These are phyloP conservation scores for Zygoascus hellenicus DNA, from an alignment of 1,139 yeast species.

Conservation along the genomic window DNA sequence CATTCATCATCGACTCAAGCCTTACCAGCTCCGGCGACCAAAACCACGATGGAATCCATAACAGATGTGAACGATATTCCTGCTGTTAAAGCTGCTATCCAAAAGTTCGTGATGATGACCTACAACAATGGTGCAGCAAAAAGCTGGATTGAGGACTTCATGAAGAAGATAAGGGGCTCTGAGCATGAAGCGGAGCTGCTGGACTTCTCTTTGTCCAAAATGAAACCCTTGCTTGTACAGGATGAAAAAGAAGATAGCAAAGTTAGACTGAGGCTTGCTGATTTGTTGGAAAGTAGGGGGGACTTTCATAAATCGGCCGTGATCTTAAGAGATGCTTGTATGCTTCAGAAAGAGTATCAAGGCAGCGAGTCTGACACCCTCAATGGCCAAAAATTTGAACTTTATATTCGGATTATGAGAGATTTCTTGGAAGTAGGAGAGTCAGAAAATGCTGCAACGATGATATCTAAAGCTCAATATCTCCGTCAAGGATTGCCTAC, in stretches of 20 bases:
- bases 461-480: constrained; percentile 29
- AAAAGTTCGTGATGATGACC: constrained; percentile 11
- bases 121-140: constrained; percentile 15
- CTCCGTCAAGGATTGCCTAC: constrained; percentile 19
- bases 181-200: constrained; percentile 5
- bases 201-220: constrained; percentile 14
- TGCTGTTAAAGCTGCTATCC: background rate
- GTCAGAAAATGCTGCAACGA: constrained; percentile 30
- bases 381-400: constrained; percentile 27
- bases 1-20: too few species aligned
- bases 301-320: constrained; percentile 28
- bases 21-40: background rate
- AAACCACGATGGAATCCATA: background rate
- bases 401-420: constrained; percentile 31
- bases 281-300: constrained; percentile 24
- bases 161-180: constrained; percentile 12
- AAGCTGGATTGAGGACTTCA: constrained; percentile 15
- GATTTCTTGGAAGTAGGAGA: constrained; percentile 32
- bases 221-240: constrained; percentile 24
- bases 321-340: constrained; percentile 26
- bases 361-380: constrained; percentile 21
- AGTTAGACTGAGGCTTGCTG: constrained; percentile 28
- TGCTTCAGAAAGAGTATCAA: constrained; percentile 10
- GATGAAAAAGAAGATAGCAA: constrained; percentile 29
- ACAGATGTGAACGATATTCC: background rate